These are phyloP conservation scores for Antrodiella citrinella DNA, from an alignment of 768 basidiomycete genomes.

Conservation along the genomic window DNA sequence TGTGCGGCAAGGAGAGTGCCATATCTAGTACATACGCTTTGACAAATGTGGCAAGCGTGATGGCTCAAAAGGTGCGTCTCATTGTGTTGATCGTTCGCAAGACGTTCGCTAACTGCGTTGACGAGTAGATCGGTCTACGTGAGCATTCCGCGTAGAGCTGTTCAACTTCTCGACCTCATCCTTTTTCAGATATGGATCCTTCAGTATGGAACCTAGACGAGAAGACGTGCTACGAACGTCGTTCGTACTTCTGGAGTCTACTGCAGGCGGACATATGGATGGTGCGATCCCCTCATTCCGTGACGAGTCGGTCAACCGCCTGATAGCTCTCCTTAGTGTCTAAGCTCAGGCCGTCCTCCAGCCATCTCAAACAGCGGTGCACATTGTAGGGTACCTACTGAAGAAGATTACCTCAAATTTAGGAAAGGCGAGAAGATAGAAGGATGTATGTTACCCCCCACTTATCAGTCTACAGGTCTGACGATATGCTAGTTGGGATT, in stretches of 20 bases:
- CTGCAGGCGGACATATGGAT: constrained; percentile 42
- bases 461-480: neutral
- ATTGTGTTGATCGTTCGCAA: neutral
- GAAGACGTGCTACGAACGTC: constrained; percentile 43
- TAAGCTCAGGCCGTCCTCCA: constrained; percentile 61
- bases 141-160: neutral
- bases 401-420: constrained; percentile 37
- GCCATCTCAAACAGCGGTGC: constrained; percentile 51
- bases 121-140: constrained; percentile 16
- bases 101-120: neutral
- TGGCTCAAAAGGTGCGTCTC: constrained; percentile 15
- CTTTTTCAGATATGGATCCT: constrained; percentile 37
- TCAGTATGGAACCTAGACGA: constrained; percentile 41
- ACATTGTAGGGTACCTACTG: constrained; percentile 50
- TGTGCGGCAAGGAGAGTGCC: constrained; percentile 52
- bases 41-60: constrained; percentile 11
- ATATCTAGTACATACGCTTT: constrained; percentile 48
- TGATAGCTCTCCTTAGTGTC: constrained; percentile 33
- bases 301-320: neutral
- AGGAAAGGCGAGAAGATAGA: constrained; percentile 15
- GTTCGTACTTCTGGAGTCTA: constrained; percentile 49
- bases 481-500: constrained; percentile 33
- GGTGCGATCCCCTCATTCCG: constrained; percentile 25
- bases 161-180: neutral
- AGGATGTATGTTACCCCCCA: constrained; percentile 12